Base-by-base conservation (phyloP, 805 yeast genomes). In the Sugiyamaella floridensis region DNA sequence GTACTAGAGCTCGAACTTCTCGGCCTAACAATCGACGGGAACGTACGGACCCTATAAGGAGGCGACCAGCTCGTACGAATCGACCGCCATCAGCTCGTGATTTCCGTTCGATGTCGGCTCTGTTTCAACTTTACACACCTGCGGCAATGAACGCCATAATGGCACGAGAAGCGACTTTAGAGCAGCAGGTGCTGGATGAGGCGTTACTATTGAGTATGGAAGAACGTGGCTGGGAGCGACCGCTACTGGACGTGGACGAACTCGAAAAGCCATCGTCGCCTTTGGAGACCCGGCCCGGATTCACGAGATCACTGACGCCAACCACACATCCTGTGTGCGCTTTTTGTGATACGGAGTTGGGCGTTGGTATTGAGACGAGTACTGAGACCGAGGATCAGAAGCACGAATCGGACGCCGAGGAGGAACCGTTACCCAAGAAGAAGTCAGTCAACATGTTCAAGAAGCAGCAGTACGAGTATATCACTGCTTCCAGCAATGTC, bases 341-440 rank as follows among this genome's bases (percentile, higher is more conserved):
- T 32, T 67, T 85, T 26, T 89, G 97, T 70, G 90, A 89, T 0
- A 76, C 79, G 0, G 76, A 72, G 2, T 68, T 89, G n/a, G 93
- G 93, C 2, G 78, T 74, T 47, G 96, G 96, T 0, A 78, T 85
- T 14, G 45, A 47, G 4, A 22, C 26, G 26, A 86, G 89, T 0
- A 70, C 63, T 0, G 78, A 73, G 15, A 79, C 76, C 57, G 61
- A 62, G 46, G 71, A 78, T 51, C 46, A 66, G 54, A 8, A 42
- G n/a, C n/a, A n/a, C 22, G 18, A 49, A 15, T 29, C 32, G 15
- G 16, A 22, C n/a, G 34, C 26, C n/a, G 52, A 37, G 22, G 28
- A 28, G 4, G 57, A 49, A 10, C 18, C 26, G 3, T 22, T 6
- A 22, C 26, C 26, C 6, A 22, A 28, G 18, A 14, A 29, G 5